Conservation (phyloP, 169 alveolate genomes). For the Plasmodium malariae region DNA sequence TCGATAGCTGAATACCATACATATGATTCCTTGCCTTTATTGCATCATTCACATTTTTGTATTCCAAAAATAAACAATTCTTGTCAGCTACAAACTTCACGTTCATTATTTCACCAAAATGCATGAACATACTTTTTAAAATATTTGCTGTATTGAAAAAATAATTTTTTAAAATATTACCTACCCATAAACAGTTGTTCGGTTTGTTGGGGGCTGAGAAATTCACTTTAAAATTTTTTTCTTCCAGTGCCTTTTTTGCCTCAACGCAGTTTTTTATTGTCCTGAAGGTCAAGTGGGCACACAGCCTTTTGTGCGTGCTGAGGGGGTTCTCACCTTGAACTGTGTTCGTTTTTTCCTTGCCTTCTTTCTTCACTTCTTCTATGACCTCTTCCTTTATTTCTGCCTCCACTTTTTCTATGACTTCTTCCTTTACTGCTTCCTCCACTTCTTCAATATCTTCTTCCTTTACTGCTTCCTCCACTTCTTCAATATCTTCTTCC, state of each 20-base stretch:
- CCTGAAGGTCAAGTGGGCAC: slow-evolving; percentile 51
- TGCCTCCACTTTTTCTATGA: background rate
- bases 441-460: background rate
- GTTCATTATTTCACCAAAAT: slow-evolving; percentile 22
- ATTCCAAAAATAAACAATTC: slow-evolving; percentile 43
- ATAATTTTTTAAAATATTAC: slow-evolving; percentile 38
- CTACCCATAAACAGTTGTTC: slow-evolving; percentile 60
- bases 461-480: background rate
- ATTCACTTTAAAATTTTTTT: slow-evolving; percentile 11
- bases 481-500: background rate
- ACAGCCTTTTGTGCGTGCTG: background rate
- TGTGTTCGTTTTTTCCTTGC: background rate
- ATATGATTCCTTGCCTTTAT: slow-evolving; percentile 56
- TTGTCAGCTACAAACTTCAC: slow-evolving; percentile 28
- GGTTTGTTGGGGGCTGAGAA: slow-evolving; percentile 42
- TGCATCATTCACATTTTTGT: slow-evolving; percentile 3
- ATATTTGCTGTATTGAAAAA: slow-evolving; percentile 8
- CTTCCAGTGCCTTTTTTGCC: slow-evolving; percentile 46
- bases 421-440: background rate
- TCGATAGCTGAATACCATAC: slow-evolving; percentile 41
- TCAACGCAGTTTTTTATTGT: slow-evolving; percentile 43
- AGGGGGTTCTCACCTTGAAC: no score
- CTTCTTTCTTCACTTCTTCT: background rate
- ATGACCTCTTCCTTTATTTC: background rate
- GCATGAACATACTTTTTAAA: slow-evolving; percentile 16